Evolutionary conservation across 495 filamentous ascomycete genomes (phyloP).

Genomic region (Xylaria palmicola): DNA sequence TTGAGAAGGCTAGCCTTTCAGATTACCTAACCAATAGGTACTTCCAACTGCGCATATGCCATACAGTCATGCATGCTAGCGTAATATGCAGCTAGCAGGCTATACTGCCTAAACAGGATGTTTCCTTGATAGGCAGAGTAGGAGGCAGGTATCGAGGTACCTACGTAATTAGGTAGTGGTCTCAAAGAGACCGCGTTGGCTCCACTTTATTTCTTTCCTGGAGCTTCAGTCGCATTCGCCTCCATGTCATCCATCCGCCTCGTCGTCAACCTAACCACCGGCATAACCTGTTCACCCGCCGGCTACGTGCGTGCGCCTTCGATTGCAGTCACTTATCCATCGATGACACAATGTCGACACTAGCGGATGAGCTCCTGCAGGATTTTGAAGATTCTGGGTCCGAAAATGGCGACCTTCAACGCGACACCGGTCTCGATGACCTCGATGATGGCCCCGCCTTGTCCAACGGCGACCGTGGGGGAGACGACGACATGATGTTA

Average conservation of each 20-base stretch:
- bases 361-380: slow-evolving; percentile 79
- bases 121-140: background rate
- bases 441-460: slow-evolving; percentile 17
- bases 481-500: slow-evolving; percentile 35
- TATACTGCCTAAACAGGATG: background rate
- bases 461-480: slow-evolving; percentile 23
- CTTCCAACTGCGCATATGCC: too few species aligned
- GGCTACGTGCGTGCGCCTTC: background rate
- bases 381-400: slow-evolving; percentile 82
- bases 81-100: background rate
- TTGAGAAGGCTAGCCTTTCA: too few species aligned
- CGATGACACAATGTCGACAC: slow-evolving; percentile 62
- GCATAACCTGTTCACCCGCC: background rate
- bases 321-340: background rate
- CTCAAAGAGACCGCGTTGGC: background rate
- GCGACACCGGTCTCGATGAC: slow-evolving; percentile 37
- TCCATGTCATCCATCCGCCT: background rate
- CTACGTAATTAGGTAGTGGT: too few species aligned
- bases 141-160: background rate
- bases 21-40: background rate
- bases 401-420: slow-evolving; percentile 55
- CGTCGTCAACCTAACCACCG: background rate
- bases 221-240: background rate
- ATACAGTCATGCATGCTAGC: too few species aligned
- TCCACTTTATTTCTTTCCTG: slow-evolving; percentile 10